phyloP scores from a whole-genome alignment of 495 filamentous ascomycete genomes.

The Pseudomonodictys pantanalensis region DNA sequence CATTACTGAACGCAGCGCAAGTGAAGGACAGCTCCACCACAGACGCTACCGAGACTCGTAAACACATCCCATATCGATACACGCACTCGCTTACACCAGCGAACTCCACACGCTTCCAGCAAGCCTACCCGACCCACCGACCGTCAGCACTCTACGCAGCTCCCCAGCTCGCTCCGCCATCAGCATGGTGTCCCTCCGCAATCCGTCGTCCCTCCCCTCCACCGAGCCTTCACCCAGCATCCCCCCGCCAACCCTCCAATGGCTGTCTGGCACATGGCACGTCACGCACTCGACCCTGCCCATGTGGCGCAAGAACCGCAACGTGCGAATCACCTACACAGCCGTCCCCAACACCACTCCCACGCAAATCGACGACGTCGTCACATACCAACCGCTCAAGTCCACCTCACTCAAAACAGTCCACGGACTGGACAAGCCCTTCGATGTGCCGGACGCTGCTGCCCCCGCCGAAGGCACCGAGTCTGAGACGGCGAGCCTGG shows the following conservation, averaged over 20 bases:
- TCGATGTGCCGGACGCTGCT: background rate
- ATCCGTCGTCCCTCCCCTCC: slow-evolving; percentile 19
- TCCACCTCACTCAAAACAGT: slow-evolving; percentile 55
- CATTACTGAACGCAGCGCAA: background rate
- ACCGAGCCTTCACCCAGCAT: slow-evolving; percentile 38
- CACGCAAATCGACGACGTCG: slow-evolving; percentile 61
- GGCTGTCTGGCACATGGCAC: slow-evolving; percentile 67
- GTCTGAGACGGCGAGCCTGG: slow-evolving; percentile 37
- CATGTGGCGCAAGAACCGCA: slow-evolving; percentile 69
- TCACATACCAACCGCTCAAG: slow-evolving; percentile 57
- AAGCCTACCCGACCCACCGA: background rate
- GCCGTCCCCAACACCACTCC: slow-evolving; percentile 30
- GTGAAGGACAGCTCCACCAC: background rate
- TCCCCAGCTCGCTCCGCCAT: background rate
- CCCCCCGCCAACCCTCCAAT: slow-evolving; percentile 52
- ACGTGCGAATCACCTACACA: slow-evolving; percentile 72
- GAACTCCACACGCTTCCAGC: background rate
- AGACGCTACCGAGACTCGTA: background rate
- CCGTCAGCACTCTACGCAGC: background rate
- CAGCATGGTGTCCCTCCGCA: slow-evolving; percentile 8
- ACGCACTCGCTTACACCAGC: background rate
- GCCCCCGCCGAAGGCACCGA: slow-evolving; percentile 27
- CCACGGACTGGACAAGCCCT: slow-evolving; percentile 60
- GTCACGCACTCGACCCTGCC: slow-evolving; percentile 73
- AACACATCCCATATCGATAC: background rate